Base-by-base conservation (phyloP, 495 filamentous ascomycete genomes). In the Podospora pseudopauciseta region DNA sequence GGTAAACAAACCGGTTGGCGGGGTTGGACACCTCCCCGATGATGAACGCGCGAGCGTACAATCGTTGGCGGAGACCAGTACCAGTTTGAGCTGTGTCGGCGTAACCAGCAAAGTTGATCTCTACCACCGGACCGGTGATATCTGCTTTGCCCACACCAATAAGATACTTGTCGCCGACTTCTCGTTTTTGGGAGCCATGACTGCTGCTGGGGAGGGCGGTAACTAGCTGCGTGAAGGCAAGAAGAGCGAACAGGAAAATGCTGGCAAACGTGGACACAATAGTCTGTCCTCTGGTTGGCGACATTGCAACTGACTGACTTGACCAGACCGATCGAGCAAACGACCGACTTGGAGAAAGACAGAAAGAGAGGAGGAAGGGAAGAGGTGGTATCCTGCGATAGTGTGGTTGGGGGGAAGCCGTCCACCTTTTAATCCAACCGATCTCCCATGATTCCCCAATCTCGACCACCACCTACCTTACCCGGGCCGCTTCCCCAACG, bases 111-210 rank as follows among this genome's bases (percentile, higher is more conserved):
- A 84, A 82, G 74, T 82, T 81, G 71, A 86, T 71, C 74, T 84
- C 79, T 20, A 84, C 80, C 28, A 83, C 84, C 9, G 88, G 93
- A 76, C 95, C 95, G 39, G 95, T 99, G 69, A 99, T 92, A 79
- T 99, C 95, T 15, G 91, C 94, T 74, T 96, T 97, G 23, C 95
- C 95, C 7, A 93, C 92, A 4, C 95, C 95, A 13, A 98, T 78
- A 2, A 96, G 76, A 71, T 96, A 96, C 65, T 81, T 79, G 64
- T 88, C 80, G 58, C 85, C 82, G 44, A 70, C 66, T 28, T 75
- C 73, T 27, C 75, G 75, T 67, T 72, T 70, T 5, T 70, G 28
- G 20, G 65, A 13, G 19, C 59, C n/a, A 19, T 58, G 27, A n/a
- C 32, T 3, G 19, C 62, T 54, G 15, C 39, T 49, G 18, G 63